Evolutionary conservation across 257 asterid genomes (phyloP).

Genomic region (Plectranthus barbatus): DNA sequence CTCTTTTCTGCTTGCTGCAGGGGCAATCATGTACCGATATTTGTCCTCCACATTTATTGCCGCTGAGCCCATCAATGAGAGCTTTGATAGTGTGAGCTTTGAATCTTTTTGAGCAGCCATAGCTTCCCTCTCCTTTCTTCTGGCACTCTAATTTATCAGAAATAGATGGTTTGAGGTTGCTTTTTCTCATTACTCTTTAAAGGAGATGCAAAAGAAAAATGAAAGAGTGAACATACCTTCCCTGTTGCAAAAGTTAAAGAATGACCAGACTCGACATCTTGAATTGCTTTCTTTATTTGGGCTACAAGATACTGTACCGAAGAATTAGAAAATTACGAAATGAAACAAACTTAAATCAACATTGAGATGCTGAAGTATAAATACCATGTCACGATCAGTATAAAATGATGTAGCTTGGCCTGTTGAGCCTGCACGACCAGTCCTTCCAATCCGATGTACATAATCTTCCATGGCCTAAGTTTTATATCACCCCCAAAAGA

Average conservation of each 20-base stretch:
- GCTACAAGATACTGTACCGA: constrained; percentile 65
- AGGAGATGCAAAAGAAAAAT: background rate
- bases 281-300: constrained; percentile 77
- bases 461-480: constrained; percentile 82
- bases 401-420: constrained; percentile 82
- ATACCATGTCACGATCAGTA: constrained; percentile 77
- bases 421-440: constrained; percentile 92
- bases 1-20: constrained; percentile 40
- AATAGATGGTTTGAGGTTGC: background rate
- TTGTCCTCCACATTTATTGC: constrained; percentile 68
- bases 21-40: constrained; percentile 63
- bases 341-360: background rate
- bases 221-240: constrained; percentile 49
- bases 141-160: constrained; percentile 42
- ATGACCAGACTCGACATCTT: constrained; percentile 75
- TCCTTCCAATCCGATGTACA: constrained; percentile 87
- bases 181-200: background rate
- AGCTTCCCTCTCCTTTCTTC: constrained; percentile 80
- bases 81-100: constrained; percentile 37
- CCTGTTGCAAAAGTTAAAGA: constrained; percentile 63
- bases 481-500: constrained; percentile 6
- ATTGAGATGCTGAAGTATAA: constrained; percentile 9
- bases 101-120: constrained; percentile 65
- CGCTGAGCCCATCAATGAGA: constrained; percentile 30
- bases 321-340: background rate